These are phyloP conservation scores for Apophysomyces trapeziformis DNA, from an alignment of 371 early-diverging fungal genomes.

Conservation along the genomic window DNA sequence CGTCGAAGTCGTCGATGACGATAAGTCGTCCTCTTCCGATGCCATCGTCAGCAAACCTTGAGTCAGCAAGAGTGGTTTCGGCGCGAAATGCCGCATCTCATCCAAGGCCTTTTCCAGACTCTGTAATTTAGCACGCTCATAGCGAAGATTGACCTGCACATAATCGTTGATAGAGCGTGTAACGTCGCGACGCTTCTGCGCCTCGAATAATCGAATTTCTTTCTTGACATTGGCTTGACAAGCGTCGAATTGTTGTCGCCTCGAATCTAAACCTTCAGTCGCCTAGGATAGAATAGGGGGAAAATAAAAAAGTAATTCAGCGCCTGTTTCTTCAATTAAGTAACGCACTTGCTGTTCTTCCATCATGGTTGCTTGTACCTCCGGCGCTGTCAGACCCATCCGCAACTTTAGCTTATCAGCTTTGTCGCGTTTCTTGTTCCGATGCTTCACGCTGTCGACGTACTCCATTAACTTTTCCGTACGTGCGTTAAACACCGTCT, in stretches of 20 bases:
- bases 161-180: slow-evolving; percentile 52
- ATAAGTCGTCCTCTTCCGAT: slow-evolving; percentile 18
- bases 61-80: slow-evolving; percentile 19
- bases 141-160: slow-evolving; percentile 46
- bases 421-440: slow-evolving; percentile 54
- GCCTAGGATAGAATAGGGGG: slow-evolving; percentile 26
- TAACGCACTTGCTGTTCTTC: slow-evolving; percentile 51
- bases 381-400: slow-evolving; percentile 47
- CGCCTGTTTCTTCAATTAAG: background rate
- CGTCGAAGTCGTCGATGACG: slow-evolving; percentile 16
- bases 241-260: slow-evolving; percentile 43
- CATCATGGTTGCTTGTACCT: slow-evolving; percentile 45
- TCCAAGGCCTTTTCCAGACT: slow-evolving; percentile 55
- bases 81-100: slow-evolving; percentile 39
- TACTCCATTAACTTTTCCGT: slow-evolving; percentile 61
- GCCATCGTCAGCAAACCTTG: slow-evolving; percentile 11
- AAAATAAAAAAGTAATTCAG: background rate
- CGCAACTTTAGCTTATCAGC: slow-evolving; percentile 52
- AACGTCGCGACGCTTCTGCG: slow-evolving; percentile 54
- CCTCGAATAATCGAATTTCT: slow-evolving; percentile 57
- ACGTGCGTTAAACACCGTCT: slow-evolving; percentile 60
- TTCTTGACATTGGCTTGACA: slow-evolving; percentile 55
- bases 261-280: slow-evolving; percentile 35
- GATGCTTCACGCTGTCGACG: slow-evolving; percentile 53
- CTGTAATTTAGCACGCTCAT: slow-evolving; percentile 53